A percentile compares a stretch with the other conserved stretches of the same genome.
Conservation (phyloP, 345 rosid genomes). For the Draba incana region DNA sequence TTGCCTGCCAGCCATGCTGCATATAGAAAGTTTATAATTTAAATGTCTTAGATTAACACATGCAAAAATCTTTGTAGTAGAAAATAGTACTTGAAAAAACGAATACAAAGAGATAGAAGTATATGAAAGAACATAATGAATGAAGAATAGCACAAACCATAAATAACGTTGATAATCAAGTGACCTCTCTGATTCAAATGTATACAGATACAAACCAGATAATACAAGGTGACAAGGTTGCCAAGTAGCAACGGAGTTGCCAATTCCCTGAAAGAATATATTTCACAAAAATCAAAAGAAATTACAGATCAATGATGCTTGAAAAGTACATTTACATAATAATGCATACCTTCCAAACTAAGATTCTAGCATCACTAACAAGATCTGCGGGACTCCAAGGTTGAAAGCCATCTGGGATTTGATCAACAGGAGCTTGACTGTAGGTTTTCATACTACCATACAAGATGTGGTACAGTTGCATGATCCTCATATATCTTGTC, state of each 20-base stretch:
- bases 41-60: conserved; percentile 21
- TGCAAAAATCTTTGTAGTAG: conserved; percentile 26
- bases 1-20: conserved; percentile 97
- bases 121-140: conserved; percentile 22
- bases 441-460: conserved; percentile 57
- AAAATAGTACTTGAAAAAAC: conserved; percentile 18
- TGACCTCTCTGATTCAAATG: conserved; percentile 80
- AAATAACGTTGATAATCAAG: conserved; percentile 79
- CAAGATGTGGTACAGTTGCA: conserved; percentile 69
- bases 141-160: conserved; percentile 59
- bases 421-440: conserved; percentile 68
- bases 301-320: conserved; percentile 37
- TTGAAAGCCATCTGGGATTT: conserved; percentile 58
- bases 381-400: conserved; percentile 81
- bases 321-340: conserved; percentile 24
- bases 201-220: conserved; percentile 86
- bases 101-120: neutral
- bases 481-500: conserved; percentile 67
- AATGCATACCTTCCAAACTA: conserved; percentile 87
- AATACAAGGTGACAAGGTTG: conserved; percentile 85
- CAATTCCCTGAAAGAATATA: conserved; percentile 74
- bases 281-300: conserved; percentile 8
- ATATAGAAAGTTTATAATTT: conserved; percentile 26
- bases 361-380: conserved; percentile 69
- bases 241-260: conserved; percentile 92